Conservation (phyloP, 176 grass and related monocot species). For the Puccinellia tenuiflora region DNA sequence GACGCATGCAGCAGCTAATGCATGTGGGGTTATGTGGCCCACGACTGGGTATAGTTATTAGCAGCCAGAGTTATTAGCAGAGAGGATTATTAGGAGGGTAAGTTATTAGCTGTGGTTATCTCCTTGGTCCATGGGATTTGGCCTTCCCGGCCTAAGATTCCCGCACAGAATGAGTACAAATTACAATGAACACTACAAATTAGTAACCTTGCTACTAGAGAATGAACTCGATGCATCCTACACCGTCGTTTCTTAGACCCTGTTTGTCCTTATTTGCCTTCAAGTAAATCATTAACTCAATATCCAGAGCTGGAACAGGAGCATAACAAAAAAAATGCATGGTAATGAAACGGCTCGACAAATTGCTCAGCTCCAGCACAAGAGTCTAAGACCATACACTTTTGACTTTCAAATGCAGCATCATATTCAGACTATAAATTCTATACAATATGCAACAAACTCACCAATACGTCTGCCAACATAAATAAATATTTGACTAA, state of each 20-base stretch:
- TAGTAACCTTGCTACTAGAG: background rate
- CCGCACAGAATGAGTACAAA: background rate
- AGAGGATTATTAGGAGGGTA: no score
- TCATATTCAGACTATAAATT: background rate
- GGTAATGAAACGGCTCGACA: background rate
- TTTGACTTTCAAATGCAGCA: constrained; percentile 12
- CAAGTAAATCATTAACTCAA: constrained; percentile 6
- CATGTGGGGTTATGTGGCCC: no score
- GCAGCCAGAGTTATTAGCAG: no score
- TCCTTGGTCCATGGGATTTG: no score
- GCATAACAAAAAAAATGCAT: background rate
- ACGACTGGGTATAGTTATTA: no score
- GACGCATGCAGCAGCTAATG: no score
- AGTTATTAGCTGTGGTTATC: no score
- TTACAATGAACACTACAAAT: background rate
- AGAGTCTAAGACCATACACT: background rate
- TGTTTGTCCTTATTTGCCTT: background rate
- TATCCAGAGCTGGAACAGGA: background rate
- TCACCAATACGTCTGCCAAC: background rate
- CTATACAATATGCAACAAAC: background rate
- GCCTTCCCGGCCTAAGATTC: no score
- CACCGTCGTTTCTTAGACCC: background rate
- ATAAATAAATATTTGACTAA: background rate
- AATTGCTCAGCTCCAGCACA: background rate
- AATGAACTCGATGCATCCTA: background rate